Percentiles rank a stretch among this genome's conserved stretches.
Conservation (phyloP, 495 filamentous ascomycete genomes). For the Pseudotulostoma volvatum region DNA sequence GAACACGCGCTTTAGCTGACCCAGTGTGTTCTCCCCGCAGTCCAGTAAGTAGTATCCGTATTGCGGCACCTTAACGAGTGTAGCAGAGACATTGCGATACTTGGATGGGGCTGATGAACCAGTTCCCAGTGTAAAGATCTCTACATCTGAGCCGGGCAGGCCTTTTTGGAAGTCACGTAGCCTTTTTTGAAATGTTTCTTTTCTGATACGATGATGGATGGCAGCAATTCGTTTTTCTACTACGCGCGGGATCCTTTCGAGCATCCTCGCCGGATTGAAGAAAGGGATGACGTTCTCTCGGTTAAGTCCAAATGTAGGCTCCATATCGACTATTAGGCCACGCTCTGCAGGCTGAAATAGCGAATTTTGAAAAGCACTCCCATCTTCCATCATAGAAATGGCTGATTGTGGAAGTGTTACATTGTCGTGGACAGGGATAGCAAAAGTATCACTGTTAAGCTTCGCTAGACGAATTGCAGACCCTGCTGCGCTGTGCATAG, state of each 20-base stretch:
- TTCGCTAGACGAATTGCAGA: constrained; percentile 48
- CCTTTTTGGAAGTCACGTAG: constrained; percentile 28
- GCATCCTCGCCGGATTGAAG: constrained; percentile 32
- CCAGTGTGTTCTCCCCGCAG: constrained; percentile 82
- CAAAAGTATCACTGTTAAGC: constrained; percentile 53
- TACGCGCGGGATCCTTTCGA: constrained; percentile 25
- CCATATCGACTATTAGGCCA: constrained; percentile 43
- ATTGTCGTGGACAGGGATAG: constrained; percentile 44
- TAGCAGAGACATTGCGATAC: constrained; percentile 88
- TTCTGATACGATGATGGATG: constrained; percentile 14
- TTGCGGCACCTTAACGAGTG: constrained; percentile 67
- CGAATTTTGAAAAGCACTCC: constrained; percentile 4
- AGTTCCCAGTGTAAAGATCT: constrained; percentile 77
- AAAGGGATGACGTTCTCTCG: constrained; percentile 28
- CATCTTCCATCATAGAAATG: constrained; percentile 1
- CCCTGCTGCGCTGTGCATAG: constrained; percentile 43
- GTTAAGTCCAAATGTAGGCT: constrained; percentile 43
- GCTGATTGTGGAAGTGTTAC: constrained; percentile 20
- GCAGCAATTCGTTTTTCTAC: constrained; percentile 22
- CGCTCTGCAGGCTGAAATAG: constrained; percentile 24
- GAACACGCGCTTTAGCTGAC: constrained; percentile 70
- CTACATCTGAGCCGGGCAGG: constrained; percentile 53
- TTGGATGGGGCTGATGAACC: constrained; percentile 79
- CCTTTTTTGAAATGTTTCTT: constrained; percentile 12
- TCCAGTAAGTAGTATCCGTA: constrained; percentile 76